These are phyloP conservation scores for Hexamita inflata DNA, from an alignment of 208 protist species.

Conservation along the genomic window DNA sequence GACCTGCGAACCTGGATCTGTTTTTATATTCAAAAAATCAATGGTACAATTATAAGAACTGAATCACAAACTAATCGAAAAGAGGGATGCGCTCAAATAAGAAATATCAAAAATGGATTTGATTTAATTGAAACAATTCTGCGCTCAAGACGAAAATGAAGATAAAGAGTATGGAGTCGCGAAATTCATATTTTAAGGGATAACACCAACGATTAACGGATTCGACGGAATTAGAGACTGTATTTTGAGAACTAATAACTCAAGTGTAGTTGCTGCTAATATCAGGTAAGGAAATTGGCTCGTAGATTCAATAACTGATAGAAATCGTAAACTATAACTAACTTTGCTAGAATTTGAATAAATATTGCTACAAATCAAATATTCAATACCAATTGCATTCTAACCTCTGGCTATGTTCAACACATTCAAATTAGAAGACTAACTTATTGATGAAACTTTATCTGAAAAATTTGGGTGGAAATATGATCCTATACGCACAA, in stretches of 20 bases:
- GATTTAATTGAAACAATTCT: background rate
- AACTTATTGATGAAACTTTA: background rate
- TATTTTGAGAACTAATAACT: background rate
- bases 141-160: background rate
- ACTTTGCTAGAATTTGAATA: too few relatives aligned
- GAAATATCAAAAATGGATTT: background rate
- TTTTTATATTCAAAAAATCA: too few relatives aligned
- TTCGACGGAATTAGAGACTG: conserved; percentile 16
- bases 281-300: conserved; percentile 11
- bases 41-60: background rate
- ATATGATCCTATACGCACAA: background rate
- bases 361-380: too few relatives aligned
- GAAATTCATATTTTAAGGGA: background rate
- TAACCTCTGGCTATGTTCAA: too few relatives aligned
- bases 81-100: background rate
- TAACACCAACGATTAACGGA: background rate
- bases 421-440: background rate
- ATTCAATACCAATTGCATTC: background rate
- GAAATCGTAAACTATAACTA: background rate
- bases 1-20: too few relatives aligned
- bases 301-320: background rate
- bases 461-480: background rate
- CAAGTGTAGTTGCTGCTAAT: background rate
- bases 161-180: background rate
- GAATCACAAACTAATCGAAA: background rate